Evolutionary conservation across 805 yeast species (phyloP).

Genomic region (Cyberlindnera euphorbiae): DNA sequence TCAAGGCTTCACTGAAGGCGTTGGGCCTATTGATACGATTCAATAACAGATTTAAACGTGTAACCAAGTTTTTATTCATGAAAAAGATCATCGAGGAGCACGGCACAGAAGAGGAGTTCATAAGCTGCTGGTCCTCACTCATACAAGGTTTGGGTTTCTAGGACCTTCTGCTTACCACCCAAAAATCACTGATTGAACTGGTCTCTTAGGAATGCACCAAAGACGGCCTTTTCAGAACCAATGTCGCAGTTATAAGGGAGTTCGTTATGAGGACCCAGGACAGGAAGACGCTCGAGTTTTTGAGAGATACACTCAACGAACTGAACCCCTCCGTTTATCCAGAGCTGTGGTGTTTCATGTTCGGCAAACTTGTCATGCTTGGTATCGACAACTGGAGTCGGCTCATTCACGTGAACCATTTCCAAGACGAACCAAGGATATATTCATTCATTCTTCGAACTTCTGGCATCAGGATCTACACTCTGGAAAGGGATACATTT

Average conservation of each 20-base stretch:
- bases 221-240: conserved; percentile 7
- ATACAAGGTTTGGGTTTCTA: conserved; percentile 1
- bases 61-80: conserved; percentile 6
- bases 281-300: conserved; percentile 3
- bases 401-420: conserved; percentile 19
- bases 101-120: conserved; percentile 1
- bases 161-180: conserved; percentile 6
- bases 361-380: conserved; percentile 12
- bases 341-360: conserved; percentile 21
- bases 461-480: conserved; percentile 14
- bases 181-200: conserved; percentile 7
- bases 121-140: conserved; percentile 9
- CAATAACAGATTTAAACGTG: conserved; percentile 6
- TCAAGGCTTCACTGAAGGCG: conserved; percentile 9
- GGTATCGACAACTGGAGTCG: conserved; percentile 23
- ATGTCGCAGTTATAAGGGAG: conserved; percentile 3
- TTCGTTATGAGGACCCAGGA: conserved; percentile 2
- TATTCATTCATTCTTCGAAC: conserved; percentile 19
- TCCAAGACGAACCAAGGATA: conserved; percentile 21
- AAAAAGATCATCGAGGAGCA: conserved; percentile 1
- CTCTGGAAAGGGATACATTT: conserved; percentile 17
- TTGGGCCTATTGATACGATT: conserved; percentile 7
- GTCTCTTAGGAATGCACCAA: conserved; percentile 10
- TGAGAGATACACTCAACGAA: conserved; percentile 13
- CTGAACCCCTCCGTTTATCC: conserved; percentile 18